Conservation (phyloP, 768 basidiomycete genomes). For the Stropharia rugosoannulata region DNA sequence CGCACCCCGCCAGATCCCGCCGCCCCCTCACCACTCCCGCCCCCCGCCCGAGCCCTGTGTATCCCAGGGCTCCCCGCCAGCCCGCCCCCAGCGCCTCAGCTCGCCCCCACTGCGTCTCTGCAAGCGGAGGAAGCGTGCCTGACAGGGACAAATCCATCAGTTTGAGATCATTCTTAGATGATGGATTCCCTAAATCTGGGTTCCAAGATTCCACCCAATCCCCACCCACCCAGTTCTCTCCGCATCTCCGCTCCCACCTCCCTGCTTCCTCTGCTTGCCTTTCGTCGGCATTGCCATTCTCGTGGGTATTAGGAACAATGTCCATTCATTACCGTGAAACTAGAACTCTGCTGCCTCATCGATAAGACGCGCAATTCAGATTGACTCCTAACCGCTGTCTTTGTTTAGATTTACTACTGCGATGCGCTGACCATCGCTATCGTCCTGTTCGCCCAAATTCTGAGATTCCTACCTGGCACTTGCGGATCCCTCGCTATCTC, state of each 20-base stretch:
- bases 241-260: background rate
- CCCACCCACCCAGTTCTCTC: constrained; percentile 3
- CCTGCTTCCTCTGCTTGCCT: background rate
- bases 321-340: background rate
- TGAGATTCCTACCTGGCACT: background rate
- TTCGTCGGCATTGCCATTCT: background rate
- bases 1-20: background rate
- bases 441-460: constrained; percentile 5
- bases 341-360: constrained; percentile 10
- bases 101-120: constrained; percentile 8
- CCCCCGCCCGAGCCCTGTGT: background rate
- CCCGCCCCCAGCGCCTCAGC: background rate
- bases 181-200: constrained; percentile 18
- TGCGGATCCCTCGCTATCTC: background rate
- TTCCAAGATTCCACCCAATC: constrained; percentile 10
- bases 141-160: constrained; percentile 16
- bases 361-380: constrained; percentile 15
- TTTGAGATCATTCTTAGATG: constrained; percentile 23
- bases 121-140: constrained; percentile 14
- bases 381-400: constrained; percentile 17
- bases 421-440: constrained; percentile 11
- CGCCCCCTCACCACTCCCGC: background rate
- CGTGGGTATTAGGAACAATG: background rate
- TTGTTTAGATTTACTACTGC: constrained; percentile 12
- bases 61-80: background rate